phyloP scores from a whole-genome alignment of 139 green algal genomes.

The Picochlorum sp. region DNA sequence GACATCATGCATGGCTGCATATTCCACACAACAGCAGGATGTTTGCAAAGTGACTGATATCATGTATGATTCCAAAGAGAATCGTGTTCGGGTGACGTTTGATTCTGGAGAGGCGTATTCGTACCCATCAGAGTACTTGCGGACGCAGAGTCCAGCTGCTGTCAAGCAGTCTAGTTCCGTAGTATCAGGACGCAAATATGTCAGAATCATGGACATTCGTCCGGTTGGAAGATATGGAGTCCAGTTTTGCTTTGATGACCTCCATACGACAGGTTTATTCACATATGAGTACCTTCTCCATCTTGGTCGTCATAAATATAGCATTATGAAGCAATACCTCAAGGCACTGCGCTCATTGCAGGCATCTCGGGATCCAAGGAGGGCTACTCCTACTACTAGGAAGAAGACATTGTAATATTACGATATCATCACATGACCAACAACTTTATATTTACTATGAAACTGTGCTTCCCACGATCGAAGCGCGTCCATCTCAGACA shows the following conservation, averaged over 20 bases:
- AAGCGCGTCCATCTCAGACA: conserved; percentile 57
- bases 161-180: not conserved
- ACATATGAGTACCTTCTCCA: conserved; percentile 45
- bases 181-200: conserved; percentile 37
- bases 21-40: too few relatives aligned
- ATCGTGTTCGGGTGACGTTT: too few relatives aligned
- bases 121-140: conserved; percentile 17
- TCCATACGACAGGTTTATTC: conserved; percentile 47
- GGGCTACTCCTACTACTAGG: not conserved
- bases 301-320: conserved; percentile 30
- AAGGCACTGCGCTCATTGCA: not conserved
- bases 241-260: conserved; percentile 46
- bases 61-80: too few relatives aligned
- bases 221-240: conserved; percentile 47
- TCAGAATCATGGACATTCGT: conserved; percentile 52
- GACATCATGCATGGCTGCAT: too few relatives aligned
- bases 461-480: conserved; percentile 67
- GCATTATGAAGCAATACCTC: conserved; percentile 24
- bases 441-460: conserved; percentile 57
- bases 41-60: too few relatives aligned
- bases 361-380: conserved; percentile 13
- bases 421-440: conserved; percentile 26
- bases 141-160: conserved; percentile 15
- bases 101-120: conserved; percentile 12
- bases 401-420: not conserved